These are phyloP conservation scores for Cadophora malorum DNA, from an alignment of 2,329 filamentous ascomycete genomes.

Conservation along the genomic window DNA sequence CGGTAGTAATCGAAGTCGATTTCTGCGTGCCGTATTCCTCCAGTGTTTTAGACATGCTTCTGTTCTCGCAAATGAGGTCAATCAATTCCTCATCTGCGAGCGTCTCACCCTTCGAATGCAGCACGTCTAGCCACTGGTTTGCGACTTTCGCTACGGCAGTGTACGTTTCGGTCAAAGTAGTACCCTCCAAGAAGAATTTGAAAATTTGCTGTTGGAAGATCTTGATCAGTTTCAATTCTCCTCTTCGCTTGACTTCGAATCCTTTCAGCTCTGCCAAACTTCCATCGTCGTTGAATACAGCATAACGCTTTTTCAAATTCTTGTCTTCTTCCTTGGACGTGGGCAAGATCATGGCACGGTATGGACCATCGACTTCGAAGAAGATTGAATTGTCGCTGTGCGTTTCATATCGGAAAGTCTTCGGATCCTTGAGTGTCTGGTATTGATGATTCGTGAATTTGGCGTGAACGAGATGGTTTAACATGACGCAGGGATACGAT, in stretches of 20 bases:
- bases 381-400: constrained; percentile 99
- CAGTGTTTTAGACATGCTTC: constrained; percentile 95
- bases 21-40: constrained; percentile 97
- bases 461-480: constrained; percentile 95
- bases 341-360: constrained; percentile 95
- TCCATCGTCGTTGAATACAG: constrained; percentile 98
- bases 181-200: constrained; percentile 97
- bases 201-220: constrained; percentile 99
- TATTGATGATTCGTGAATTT: constrained; percentile 98
- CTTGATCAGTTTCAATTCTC: constrained; percentile 98
- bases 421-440: constrained; percentile 81
- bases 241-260: constrained; percentile 96
- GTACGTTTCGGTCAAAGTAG: constrained; percentile 88
- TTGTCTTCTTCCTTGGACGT: constrained; percentile 99
- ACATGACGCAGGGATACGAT: constrained; percentile 98
- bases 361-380: constrained; percentile 98
- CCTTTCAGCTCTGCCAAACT: constrained; percentile 95
- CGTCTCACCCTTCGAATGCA: constrained; percentile 86
- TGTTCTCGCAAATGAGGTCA: constrained; percentile 99
- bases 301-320: constrained; percentile 98
- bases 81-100: constrained; percentile 97
- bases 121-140: constrained; percentile 94
- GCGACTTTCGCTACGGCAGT: constrained; percentile 90
- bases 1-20: constrained; percentile 98
- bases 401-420: constrained; percentile 89